These are phyloP conservation scores for Colletotrichum camelliae DNA, from an alignment of 2,329 filamentous ascomycete genomes.

Conservation along the genomic window DNA sequence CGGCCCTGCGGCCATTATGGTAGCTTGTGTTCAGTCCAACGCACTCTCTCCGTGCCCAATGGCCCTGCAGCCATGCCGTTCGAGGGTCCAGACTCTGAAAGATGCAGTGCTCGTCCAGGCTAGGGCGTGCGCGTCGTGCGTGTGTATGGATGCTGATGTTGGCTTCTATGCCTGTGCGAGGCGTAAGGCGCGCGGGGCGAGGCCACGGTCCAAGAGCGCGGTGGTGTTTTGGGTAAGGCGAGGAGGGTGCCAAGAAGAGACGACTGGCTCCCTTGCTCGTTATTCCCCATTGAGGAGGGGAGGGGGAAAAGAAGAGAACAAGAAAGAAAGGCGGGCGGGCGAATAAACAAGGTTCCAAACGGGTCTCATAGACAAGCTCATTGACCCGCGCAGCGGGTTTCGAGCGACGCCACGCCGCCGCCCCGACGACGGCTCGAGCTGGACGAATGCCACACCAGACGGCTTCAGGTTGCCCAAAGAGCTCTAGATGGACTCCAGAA, in stretches of 20 bases:
- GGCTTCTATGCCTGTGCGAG: background rate
- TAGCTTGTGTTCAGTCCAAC: background rate
- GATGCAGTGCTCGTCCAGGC: background rate
- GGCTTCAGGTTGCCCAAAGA: background rate
- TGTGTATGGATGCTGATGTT: background rate
- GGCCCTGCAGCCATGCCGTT: background rate
- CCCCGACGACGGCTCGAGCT: background rate
- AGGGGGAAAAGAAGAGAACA: background rate
- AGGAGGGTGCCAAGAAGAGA: background rate
- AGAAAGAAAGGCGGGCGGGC: background rate
- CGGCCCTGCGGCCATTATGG: background rate
- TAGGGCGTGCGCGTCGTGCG: background rate
- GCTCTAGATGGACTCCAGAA: background rate
- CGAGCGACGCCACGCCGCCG: slow-evolving; percentile 17
- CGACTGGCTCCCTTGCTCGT: background rate
- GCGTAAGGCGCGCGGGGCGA: background rate
- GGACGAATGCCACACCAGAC: background rate
- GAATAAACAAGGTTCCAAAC: background rate
- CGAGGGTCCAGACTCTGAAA: background rate
- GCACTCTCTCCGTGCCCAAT: background rate
- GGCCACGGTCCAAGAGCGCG: background rate
- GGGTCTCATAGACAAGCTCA: background rate
- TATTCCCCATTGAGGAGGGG: background rate
- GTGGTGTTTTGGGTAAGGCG: background rate
- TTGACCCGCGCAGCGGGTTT: slow-evolving; percentile 18